Evolutionary conservation across 306 rosid species (phyloP).

Genomic region (Bauhinia variegata): DNA sequence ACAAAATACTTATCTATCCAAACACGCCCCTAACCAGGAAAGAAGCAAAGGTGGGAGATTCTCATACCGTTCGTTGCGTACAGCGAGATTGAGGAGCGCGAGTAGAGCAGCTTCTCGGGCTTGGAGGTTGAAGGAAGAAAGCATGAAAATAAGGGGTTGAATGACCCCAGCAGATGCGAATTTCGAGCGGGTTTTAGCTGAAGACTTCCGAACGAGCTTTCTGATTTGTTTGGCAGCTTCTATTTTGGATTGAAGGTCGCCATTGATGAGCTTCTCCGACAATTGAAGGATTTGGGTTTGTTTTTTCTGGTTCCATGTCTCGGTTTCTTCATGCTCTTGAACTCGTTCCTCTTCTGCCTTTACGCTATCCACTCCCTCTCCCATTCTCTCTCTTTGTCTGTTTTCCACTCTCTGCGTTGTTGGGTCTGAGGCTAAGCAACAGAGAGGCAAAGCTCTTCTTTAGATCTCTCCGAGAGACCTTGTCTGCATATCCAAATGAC

Average conservation of each 20-base stretch:
- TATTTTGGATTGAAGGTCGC: slow-evolving; percentile 68
- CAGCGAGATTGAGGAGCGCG: slow-evolving; percentile 91
- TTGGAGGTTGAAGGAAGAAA: slow-evolving; percentile 65
- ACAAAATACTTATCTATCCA: too few species aligned
- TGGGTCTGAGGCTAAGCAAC: too few species aligned
- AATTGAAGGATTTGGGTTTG: slow-evolving; percentile 58
- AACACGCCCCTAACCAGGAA: too few species aligned
- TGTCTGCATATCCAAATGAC: too few species aligned
- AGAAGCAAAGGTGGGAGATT: too few species aligned
- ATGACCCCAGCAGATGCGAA: slow-evolving; percentile 74
- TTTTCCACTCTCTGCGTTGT: slow-evolving; percentile 8
- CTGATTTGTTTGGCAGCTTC: slow-evolving; percentile 88
- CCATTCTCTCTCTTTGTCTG: slow-evolving; percentile 43
- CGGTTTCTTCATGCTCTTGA: neutral
- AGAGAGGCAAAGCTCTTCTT: too few species aligned
- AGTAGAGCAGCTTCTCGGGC: slow-evolving; percentile 86
- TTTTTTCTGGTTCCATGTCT: slow-evolving; percentile 51
- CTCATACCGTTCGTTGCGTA: slow-evolving; percentile 70
- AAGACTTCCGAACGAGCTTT: slow-evolving; percentile 67
- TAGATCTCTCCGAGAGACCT: too few species aligned
- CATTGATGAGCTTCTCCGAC: slow-evolving; percentile 67
- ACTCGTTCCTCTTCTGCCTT: slow-evolving; percentile 33
- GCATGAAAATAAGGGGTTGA: slow-evolving; percentile 80
- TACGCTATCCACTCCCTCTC: slow-evolving; percentile 40
- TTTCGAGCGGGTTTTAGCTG: slow-evolving; percentile 64